Evolutionary conservation across 2,329 filamentous ascomycete genomes (phyloP).

Genomic region (Rhynchosporium graminicola): DNA sequence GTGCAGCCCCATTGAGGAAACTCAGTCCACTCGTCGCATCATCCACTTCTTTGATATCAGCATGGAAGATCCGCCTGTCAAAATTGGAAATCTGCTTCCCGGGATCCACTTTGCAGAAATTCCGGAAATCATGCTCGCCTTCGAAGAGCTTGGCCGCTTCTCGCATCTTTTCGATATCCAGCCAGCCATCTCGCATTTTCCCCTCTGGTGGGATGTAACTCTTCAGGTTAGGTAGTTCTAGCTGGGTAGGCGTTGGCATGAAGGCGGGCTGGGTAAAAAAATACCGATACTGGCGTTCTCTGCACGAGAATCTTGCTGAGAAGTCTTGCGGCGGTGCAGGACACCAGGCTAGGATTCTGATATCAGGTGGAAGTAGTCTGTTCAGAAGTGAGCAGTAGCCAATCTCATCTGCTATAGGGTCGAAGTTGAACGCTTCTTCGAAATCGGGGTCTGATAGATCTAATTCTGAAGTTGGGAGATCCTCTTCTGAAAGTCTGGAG

Average conservation of each 20-base stretch:
- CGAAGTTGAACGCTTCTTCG: constrained; percentile 49
- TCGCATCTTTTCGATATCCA: constrained; percentile 86
- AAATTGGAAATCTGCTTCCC: constrained; percentile 89
- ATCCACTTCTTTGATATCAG: constrained; percentile 72
- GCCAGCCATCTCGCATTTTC: constrained; percentile 65
- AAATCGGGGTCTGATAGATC: constrained; percentile 34
- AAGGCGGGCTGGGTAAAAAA: constrained; percentile 97
- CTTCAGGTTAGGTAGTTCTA: constrained; percentile 45
- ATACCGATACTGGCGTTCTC: constrained; percentile 89
- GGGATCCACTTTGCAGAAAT: constrained; percentile 92
- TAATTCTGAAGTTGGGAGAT: constrained; percentile 9
- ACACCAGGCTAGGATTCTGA: constrained; percentile 91
- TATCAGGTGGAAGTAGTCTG: constrained; percentile 82
- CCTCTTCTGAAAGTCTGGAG: constrained; percentile 28
- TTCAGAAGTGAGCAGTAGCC: constrained; percentile 84
- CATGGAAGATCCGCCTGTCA: constrained; percentile 73
- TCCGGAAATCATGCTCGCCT: constrained; percentile 90
- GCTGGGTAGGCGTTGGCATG: constrained; percentile 60
- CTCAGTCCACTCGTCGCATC: constrained; percentile 55
- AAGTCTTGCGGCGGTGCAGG: constrained; percentile 77
- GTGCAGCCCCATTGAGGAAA: constrained; percentile 53
- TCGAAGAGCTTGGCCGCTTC: constrained; percentile 77
- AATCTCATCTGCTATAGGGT: constrained; percentile 78
- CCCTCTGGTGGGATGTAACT: constrained; percentile 37
- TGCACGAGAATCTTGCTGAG: constrained; percentile 89